Evolutionary conservation across 2,329 filamentous ascomycete genomes (phyloP), one percentile per base, ranked within the genome.

Genomic region (Colletotrichum sp.): DNA sequence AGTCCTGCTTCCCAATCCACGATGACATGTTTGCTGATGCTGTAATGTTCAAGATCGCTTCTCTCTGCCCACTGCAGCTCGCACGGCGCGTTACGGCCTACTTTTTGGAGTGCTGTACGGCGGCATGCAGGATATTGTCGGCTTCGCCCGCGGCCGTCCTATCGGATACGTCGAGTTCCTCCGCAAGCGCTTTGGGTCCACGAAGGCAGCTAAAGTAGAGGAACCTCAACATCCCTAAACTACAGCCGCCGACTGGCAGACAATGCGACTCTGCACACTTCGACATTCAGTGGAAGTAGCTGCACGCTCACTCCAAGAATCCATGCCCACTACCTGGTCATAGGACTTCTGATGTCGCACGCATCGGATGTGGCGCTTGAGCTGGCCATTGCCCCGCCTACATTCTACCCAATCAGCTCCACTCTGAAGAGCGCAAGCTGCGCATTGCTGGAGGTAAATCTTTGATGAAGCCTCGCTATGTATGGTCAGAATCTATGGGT

Each of bases 81-180:
- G 94, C 77, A 97, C 95, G 59, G 95, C 96, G 67, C 94, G 93
- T 82, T 91, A 94, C 79, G 96, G 96, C 2, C 87, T 98, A 61
- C 88, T 94, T 79, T 93, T 96, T 78, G 96, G 96, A 25, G 82
- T 98, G 44, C 91, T 87, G 9, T 98, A 95, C 85, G 96, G 96
- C 28, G 87, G 96, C 48, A 83, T 94, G 74, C 96, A 98, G 85
- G 96, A 98, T 85, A 86, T 89, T 13, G 83, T 97, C 39, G 92
- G 92, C 69, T 87, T 93, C 75, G 86, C 91, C 68, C 93, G 92
- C 82, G 95, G 95, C 71, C 92, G 94, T 80, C 91, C 89, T 71
- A 91, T 96, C 39, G 91, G 92, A 25, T 98, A 98, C 83, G 86
- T 98, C 77, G 92, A 95, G 74, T 94, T 92, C 79, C 79, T 93